phyloP scores from a whole-genome alignment of 108 stramenopile genomes.

The Skeletonema costatum region DNA sequence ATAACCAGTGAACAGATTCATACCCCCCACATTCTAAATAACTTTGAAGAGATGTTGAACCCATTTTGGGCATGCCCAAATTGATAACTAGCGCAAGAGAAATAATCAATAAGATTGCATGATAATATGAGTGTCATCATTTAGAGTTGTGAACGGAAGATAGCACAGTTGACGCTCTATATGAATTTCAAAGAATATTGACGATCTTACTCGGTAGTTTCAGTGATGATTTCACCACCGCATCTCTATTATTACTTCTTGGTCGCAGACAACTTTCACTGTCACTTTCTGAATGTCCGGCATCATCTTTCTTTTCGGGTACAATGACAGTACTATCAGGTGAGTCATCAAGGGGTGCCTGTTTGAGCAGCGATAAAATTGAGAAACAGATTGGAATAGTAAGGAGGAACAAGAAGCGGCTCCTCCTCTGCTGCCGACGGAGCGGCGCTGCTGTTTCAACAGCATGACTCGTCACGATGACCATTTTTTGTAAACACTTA shows the following conservation, averaged over 20 bases:
- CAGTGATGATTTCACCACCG: background rate
- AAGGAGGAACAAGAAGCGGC: no score
- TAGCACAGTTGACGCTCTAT: background rate
- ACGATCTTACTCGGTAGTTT: background rate
- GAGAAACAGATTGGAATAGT: no score
- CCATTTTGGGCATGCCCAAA: slow-evolving; percentile 27
- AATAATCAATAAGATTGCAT: background rate
- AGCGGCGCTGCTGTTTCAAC: no score
- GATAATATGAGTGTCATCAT: no score
- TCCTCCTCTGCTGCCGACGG: no score
- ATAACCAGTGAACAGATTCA: background rate
- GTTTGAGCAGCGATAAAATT: no score
- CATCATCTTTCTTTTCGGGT: no score
- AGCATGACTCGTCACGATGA: no score
- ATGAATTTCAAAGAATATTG: background rate
- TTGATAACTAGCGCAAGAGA: slow-evolving; percentile 16
- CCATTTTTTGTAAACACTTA: no score
- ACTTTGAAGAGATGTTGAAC: slow-evolving; percentile 2
- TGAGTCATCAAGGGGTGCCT: no score
- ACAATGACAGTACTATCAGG: no score
- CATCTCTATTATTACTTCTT: background rate
- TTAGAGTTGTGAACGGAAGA: background rate
- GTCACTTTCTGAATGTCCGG: background rate
- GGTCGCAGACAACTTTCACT: background rate
- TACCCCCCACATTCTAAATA: slow-evolving; percentile 8